Evolutionary conservation across 1,139 yeast genomes (phyloP).

Genomic region (Meyerozyma sp.): DNA sequence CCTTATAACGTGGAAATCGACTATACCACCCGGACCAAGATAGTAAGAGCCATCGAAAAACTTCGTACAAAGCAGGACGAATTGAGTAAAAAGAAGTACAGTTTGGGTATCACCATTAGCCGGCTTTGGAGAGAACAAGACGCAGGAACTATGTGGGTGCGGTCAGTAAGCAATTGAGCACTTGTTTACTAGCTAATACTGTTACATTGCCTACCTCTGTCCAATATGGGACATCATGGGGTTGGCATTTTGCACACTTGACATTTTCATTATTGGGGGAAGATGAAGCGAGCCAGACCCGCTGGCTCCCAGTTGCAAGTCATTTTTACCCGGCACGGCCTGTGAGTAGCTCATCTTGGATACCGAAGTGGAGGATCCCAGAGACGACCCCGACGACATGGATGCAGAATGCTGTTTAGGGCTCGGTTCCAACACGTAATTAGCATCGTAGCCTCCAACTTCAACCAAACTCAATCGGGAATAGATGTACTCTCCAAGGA

Average conservation of each 20-base stretch:
- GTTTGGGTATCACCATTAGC: slow-evolving; percentile 39
- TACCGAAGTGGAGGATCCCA: neutral
- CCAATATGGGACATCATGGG: neutral
- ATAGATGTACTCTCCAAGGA: neutral
- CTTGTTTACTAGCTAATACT: neutral
- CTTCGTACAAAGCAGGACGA: slow-evolving; percentile 38
- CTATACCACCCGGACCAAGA: slow-evolving; percentile 38
- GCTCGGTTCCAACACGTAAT: neutral
- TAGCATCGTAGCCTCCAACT: neutral
- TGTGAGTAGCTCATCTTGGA: neutral
- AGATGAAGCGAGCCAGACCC: neutral
- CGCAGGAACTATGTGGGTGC: slow-evolving; percentile 43
- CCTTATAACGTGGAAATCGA: slow-evolving; percentile 45
- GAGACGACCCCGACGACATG: neutral
- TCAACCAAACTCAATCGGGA: neutral
- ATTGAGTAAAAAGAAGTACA: slow-evolving; percentile 38
- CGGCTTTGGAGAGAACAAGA: slow-evolving; percentile 42
- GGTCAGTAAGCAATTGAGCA: slow-evolving; percentile 17
- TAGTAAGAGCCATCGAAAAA: slow-evolving; percentile 39
- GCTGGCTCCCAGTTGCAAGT: neutral
- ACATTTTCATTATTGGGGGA: neutral
- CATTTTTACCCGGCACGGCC: neutral
- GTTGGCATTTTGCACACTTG: neutral
- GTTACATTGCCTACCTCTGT: neutral
- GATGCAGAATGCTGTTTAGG: neutral